Percentiles rank a stretch among this genome's conserved stretches.
Conservation (phyloP, 2,329 filamentous ascomycete species). For the Monilinia aucupariae region DNA sequence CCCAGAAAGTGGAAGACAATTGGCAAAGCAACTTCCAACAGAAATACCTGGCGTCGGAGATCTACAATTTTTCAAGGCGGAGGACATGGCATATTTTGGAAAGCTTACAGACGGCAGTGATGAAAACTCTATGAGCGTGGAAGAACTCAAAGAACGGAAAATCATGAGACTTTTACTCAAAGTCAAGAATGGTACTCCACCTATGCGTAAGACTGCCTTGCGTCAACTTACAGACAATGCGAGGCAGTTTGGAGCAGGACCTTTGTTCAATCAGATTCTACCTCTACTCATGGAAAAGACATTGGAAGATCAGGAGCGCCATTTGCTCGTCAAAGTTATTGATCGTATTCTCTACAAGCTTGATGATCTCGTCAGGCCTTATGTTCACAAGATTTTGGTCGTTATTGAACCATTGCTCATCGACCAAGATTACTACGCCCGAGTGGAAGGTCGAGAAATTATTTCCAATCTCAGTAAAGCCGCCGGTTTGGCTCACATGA, state of each 20-base stretch:
- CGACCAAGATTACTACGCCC: conserved; percentile 98
- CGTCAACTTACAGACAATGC: conserved; percentile 97
- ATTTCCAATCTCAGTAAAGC: conserved; percentile 98
- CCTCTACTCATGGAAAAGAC: conserved; percentile 98
- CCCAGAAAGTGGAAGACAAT: conserved; percentile 72
- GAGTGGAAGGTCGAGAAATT: conserved; percentile 96
- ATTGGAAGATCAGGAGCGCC: conserved; percentile 93
- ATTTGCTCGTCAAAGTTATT: conserved; percentile 97
- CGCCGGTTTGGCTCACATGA: conserved; percentile 96
- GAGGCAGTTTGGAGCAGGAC: conserved; percentile 86
- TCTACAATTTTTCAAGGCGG: conserved; percentile 94
- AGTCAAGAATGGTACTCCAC: conserved; percentile 98
- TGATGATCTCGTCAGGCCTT: conserved; percentile 91
- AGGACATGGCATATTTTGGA: conserved; percentile 98
- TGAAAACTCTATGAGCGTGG: conserved; percentile 85
- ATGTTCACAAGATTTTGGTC: conserved; percentile 96
- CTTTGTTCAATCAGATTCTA: conserved; percentile 95
- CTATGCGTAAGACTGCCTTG: conserved; percentile 96
- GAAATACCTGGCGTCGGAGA: conserved; percentile 96
- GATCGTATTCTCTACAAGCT: conserved; percentile 98
- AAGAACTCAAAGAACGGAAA: conserved; percentile 95
- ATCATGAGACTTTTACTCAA: conserved; percentile 96
- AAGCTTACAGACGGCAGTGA: conserved; percentile 93
- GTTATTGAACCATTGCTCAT: conserved; percentile 99
- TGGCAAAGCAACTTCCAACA: conserved; percentile 86